Evolutionary conservation across 2,329 filamentous ascomycete species (phyloP), one percentile per base, ranked within the genome.

Genomic region (Cadophora sp.): DNA sequence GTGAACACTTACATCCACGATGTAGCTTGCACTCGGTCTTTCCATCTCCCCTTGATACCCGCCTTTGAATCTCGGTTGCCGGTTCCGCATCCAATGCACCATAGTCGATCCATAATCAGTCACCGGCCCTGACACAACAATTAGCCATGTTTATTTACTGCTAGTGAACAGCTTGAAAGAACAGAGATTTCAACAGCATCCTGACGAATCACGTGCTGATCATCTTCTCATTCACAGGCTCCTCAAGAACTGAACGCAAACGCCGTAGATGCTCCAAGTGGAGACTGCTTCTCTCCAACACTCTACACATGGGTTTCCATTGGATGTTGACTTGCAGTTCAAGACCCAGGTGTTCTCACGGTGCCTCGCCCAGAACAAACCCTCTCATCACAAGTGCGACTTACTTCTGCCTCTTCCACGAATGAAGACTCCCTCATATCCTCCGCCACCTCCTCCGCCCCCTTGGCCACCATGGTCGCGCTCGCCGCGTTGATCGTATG

Each of bases 91-190:
- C 92, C 93, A 99, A 80, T 97, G 92, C 63, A 92, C 90, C 79
- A 97, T 87, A 11, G 93, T 96, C 27, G 94, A 91, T 76, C 93
- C 92, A 85, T 97, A 97, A 80, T 97, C 94, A 55, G 94, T 97
- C 16, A 97, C 93, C 55, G 94, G 92, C 72, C 94, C 93, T 97
- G 70, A 65, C 51, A 8, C n/a, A 48, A 60, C 19, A 55, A 65
- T 70, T 62, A 69, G 62, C 59, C 51, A 34, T 66, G 40, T 61
- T 46, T 58, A n/a, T 24, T 12, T 27, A 16, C 5, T 22, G 1
- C 3, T 37, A 19, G 16, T 8, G 14, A 16, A 14, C 40, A 53
- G 22, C 55, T 31, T 53, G 3, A 9, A 48, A 27, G 8, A 1
- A 37, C 11, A 29, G 7, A 63, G 14, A 48, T 29, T 11, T 31